phyloP scores from a whole-genome alignment of 768 basidiomycete species.

The Leucosporidium scottii region DNA sequence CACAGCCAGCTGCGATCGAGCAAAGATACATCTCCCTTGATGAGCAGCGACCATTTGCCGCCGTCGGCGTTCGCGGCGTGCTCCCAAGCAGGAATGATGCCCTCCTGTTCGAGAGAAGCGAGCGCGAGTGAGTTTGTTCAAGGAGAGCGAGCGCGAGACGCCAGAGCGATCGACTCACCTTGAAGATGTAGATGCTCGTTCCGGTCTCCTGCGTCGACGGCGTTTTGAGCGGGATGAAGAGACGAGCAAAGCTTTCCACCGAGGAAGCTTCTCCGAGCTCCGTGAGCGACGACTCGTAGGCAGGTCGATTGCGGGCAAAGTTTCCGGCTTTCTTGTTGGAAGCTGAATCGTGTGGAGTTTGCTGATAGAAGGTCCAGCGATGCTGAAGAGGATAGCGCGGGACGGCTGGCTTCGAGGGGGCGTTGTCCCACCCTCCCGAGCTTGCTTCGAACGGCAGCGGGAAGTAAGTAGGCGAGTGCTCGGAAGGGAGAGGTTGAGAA shows the following conservation, averaged over 20 bases:
- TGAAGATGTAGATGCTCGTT: background rate
- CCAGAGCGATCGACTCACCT: background rate
- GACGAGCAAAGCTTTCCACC: background rate
- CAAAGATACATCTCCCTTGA: slow-evolving; percentile 70
- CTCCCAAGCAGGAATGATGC: slow-evolving; percentile 41
- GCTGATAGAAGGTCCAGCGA: background rate
- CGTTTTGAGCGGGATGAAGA: slow-evolving; percentile 1
- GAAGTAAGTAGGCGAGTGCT: too few relatives aligned
- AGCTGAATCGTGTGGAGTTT: background rate
- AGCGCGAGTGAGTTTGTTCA: too few relatives aligned
- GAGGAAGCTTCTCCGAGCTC: background rate
- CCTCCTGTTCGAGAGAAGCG: slow-evolving; percentile 51
- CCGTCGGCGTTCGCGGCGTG: slow-evolving; percentile 81
- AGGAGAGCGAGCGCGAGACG: too few relatives aligned
- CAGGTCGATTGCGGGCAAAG: background rate
- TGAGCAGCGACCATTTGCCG: slow-evolving; percentile 94
- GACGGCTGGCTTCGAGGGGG: too few relatives aligned
- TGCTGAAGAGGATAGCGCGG: background rate
- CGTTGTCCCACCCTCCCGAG: too few relatives aligned
- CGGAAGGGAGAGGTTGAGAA: too few relatives aligned
- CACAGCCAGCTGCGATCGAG: slow-evolving; percentile 85
- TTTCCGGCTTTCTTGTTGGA: background rate
- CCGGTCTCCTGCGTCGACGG: background rate
- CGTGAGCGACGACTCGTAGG: background rate
- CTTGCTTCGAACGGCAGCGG: too few relatives aligned